Base-by-base conservation (phyloP, 441 rosid species). In the Lepidium campestre region DNA sequence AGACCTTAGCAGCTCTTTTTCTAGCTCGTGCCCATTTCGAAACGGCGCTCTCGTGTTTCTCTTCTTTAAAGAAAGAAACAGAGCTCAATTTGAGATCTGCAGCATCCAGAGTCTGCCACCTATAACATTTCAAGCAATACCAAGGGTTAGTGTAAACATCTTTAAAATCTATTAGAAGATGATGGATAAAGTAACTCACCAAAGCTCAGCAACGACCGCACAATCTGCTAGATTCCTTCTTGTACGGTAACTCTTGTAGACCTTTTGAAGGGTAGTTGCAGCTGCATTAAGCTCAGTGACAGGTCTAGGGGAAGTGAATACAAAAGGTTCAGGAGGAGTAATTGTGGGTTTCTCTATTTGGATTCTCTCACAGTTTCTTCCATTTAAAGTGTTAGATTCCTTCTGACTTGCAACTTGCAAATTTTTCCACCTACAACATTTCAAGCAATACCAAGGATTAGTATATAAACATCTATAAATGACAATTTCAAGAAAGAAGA, bases 171-270 rank as follows among this genome's bases (percentile, higher is more conserved):
- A 69, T 41, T 4, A 2, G 7, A 27, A 39, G 17, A 64, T 17
- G 13, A 57, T 19, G 0, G 4, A 67, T 52, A 29, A 62, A 53
- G 39, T 17, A 2, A 57, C 63, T 57, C 20, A 75, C 78, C 78
- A 75, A 15, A 69, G 75, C 71, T 75, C 78, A 27, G 70, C 71
- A 8, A 75, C 62, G 68, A 57, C 62, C 23, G 85, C 85, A 1
- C 88, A 81, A 67, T 80, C 93, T 2, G 90, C 86, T 10, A 79
- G 68, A 52, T 77, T 83, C 46, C 86, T 78, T 57, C 93, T 66
- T 14, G 88, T 85, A 55, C 85, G 42, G 70, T 83, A 83, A 75
- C 86, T 83, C 73, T 70, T 85, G 73, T 85, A 81, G 31, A 80
- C 79, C 61, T 85, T 87, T 71, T 85, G 90, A 20, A 86, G 3